Base-by-base conservation (phyloP, 768 basidiomycete species). In the Mycena filopes region DNA sequence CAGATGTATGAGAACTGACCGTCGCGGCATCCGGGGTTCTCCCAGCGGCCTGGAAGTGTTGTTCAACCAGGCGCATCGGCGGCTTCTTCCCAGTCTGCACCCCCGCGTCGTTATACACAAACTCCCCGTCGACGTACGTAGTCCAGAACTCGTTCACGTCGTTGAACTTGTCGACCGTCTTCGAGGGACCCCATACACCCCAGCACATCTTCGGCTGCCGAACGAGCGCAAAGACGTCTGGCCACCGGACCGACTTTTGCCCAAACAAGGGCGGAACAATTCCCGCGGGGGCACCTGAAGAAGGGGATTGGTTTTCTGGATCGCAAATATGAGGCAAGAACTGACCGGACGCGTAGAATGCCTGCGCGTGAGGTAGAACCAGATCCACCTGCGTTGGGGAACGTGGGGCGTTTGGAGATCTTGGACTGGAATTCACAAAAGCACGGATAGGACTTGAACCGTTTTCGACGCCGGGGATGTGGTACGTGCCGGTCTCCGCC, bases 111-210 rank as follows among this genome's bases (percentile, higher is more conserved):
- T 73, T 47, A n/a, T 58, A 64, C 8, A 72, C 69, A 10, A 51
- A 28, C 43, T 74, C 72, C 8, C 74, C 73, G 25, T 33, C 31
- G 12, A 33, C 12, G 7, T 12, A 33, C 31, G 31, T 6, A 33
- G 7, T 33, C 31, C 31, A 33, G 31, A 33, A 6, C 12, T 33
- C 31, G 5, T 68, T 23, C 4, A 75, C 46, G 18, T 38, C 56
- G 11, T 3, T 8, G 41, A 64, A 71, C 28, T 67, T 48, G 31
- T 77, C 63, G 0, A 77, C 59, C 0, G 71, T 57, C 57, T 71
- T 72, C n/a, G n/a, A n/a, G 11, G 47, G 76, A 11, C 66, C 55
- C 75, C 73, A 77, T 20, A 54, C 53, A 0, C 69, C 70, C 75
- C 75, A 76, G 15, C 73, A 68, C 3, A 71, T 40, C 18, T 73